A percentile compares a stretch with the other conserved stretches of the same genome.
Evolutionary conservation across 2,329 filamentous ascomycete species (phyloP).

Genomic region (Aspergillus carbonarius): DNA sequence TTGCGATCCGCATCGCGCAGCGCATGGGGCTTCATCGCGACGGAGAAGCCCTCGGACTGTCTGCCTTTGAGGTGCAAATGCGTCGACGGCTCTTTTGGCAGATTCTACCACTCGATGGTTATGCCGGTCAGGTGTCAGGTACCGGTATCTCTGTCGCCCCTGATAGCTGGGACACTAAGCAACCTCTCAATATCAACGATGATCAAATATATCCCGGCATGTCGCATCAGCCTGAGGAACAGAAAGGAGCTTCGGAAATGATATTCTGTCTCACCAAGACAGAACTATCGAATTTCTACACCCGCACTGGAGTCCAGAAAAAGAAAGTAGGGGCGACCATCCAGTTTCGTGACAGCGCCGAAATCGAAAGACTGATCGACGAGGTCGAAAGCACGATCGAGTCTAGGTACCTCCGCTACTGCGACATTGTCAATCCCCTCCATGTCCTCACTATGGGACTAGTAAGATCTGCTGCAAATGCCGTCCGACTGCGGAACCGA

Average conservation of each 20-base stretch:
- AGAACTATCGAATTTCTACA: conserved; percentile 28
- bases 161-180: conserved; percentile 21
- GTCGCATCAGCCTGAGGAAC: conserved; percentile 40
- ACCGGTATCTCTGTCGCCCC: conserved; percentile 17
- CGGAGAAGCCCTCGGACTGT: conserved; percentile 44
- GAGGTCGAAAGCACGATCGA: conserved; percentile 35
- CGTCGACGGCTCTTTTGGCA: conserved; percentile 30
- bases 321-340: conserved; percentile 4
- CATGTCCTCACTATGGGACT: conserved; percentile 47
- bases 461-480: conserved; percentile 41
- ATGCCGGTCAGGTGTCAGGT: conserved; percentile 32
- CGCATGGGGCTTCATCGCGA: conserved; percentile 52
- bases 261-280: conserved; percentile 30
- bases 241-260: conserved; percentile 48
- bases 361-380: conserved; percentile 23
- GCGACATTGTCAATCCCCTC: conserved; percentile 36
- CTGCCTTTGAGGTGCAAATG: conserved; percentile 48
- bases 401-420: conserved; percentile 34
- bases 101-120: conserved; percentile 23
- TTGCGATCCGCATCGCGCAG: conserved; percentile 47
- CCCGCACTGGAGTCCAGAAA: conserved; percentile 12
- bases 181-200: conserved; percentile 44
- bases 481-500: conserved; percentile 46
- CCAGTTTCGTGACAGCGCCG: conserved; percentile 9
- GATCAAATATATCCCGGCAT: conserved; percentile 42